Percentiles rank a stretch among this genome's conserved stretches.
phyloP scores from a whole-genome alignment of 2,329 filamentous ascomycete genomes.

The Cercospora zeina region DNA sequence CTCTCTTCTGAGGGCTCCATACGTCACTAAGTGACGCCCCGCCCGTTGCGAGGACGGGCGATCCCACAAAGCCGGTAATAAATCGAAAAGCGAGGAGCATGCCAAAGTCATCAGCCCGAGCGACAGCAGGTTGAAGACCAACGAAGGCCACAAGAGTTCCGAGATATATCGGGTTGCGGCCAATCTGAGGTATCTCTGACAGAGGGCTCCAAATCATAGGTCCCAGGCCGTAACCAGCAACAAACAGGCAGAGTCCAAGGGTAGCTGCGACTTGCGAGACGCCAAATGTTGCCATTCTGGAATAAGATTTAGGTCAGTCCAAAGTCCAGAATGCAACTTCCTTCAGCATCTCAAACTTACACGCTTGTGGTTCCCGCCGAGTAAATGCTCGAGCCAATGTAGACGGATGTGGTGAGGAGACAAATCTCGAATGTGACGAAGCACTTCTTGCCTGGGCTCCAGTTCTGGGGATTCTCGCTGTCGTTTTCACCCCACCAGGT shows the following conservation, averaged over 20 bases:
- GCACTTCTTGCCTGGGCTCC: conserved; percentile 44
- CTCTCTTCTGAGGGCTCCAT: conserved; percentile 42
- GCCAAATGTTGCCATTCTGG: conserved; percentile 44
- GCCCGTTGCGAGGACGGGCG: conserved; percentile 49
- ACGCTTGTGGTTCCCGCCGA: conserved; percentile 48
- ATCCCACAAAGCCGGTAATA: conserved; percentile 54
- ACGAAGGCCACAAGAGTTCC: conserved; percentile 53
- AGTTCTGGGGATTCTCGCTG: conserved; percentile 42
- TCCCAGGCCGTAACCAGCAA: conserved; percentile 53
- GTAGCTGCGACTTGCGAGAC: conserved; percentile 50
- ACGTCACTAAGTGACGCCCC: conserved; percentile 50
- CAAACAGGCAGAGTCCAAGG: conserved; percentile 54
- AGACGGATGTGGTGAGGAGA: conserved; percentile 54
- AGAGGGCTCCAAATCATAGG: conserved; percentile 51
- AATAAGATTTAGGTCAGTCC: not conserved
- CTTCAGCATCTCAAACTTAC: not conserved
- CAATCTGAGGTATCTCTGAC: conserved; percentile 53
- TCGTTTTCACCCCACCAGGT: conserved; percentile 55
- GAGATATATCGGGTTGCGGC: conserved; percentile 54
- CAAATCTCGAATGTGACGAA: conserved; percentile 51
- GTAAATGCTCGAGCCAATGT: conserved; percentile 56
- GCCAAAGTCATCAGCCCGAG: conserved; percentile 53
- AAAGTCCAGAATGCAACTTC: not conserved
- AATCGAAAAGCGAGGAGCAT: conserved; percentile 57
- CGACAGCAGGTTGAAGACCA: conserved; percentile 51